Evolutionary conservation across 495 filamentous ascomycete genomes (phyloP), one percentile per base, ranked within the genome.

Genomic region (Thermochaetoides thermophila): DNA sequence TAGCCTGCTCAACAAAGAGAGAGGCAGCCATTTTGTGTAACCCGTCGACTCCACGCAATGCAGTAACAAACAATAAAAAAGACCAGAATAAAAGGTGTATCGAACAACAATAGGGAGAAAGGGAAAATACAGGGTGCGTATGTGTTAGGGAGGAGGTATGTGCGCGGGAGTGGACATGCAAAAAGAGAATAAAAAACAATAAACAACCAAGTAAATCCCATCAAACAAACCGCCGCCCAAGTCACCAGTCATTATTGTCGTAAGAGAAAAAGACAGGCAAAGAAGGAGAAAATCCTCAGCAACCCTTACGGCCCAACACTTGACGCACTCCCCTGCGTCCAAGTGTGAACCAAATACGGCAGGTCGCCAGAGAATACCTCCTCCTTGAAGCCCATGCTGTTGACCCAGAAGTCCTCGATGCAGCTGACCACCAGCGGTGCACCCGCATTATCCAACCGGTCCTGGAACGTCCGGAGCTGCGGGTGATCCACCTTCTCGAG

Each of bases 341-440:
- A 55, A 1, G 37, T 50, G 11, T 40, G 49, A 10, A 48, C 28
- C 13, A 55, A 42, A 30, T 41, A 53, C 13, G 52, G 49, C 10
- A 36, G 33, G 29, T 55, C 49, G 7, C 49, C 52, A 0, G 29
- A 25, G 17, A 50, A 49, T 10, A 50, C 46, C 34, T 61, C 53
- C 44, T 68, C 63, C 43, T 60, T 52, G 46, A 55, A 66, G 24
- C 61, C 62, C 38, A 66, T 39, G 31, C 32, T 50, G 33, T 51
- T 50, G 14, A 46, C 33, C 42, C 40, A 31, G 29, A 35, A 51
- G 14, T 55, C 52, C 2, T 38, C 37, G 24, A 46, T 31, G 9
- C 29, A 27, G 7, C 24, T 27, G 2, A 53, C 49, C 0, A 42
- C 18, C 35, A 41, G 17, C 8, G 48, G 48, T 1, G 23, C 31